Percentiles rank a stretch among this genome's conserved stretches.
phyloP scores from a whole-genome alignment of 2,329 filamentous ascomycete species.

The Penicillium sp. region DNA sequence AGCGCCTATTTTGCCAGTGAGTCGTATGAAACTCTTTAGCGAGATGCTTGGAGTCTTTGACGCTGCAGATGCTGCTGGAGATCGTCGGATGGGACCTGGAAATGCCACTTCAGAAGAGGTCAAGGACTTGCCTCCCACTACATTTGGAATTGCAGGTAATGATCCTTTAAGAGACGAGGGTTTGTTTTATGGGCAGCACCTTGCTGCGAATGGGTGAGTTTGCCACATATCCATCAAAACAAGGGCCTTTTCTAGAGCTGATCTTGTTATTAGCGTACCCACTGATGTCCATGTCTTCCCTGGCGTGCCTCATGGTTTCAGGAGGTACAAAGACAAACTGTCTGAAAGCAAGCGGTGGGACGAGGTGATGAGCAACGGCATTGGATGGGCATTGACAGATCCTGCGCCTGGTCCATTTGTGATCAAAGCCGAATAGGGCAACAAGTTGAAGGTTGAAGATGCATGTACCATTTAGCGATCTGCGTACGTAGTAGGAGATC shows the following conservation, averaged over 20 bases:
- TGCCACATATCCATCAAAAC: background rate
- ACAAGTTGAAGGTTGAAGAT: background rate
- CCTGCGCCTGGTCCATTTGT: constrained; percentile 21
- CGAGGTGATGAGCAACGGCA: constrained; percentile 29
- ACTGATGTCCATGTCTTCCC: constrained; percentile 51
- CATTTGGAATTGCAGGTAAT: constrained; percentile 47
- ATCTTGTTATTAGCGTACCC: constrained; percentile 42
- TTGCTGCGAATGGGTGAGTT: constrained; percentile 47
- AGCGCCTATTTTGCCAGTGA: constrained; percentile 52
- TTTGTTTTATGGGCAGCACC: constrained; percentile 46
- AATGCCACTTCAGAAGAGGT: constrained; percentile 34
- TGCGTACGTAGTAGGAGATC: background rate
- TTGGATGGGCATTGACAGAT: constrained; percentile 29
- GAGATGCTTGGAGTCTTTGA: constrained; percentile 25
- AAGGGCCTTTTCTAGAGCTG: background rate
- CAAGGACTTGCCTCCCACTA: constrained; percentile 45
- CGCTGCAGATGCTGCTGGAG: constrained; percentile 22
- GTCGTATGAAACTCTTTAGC: constrained; percentile 36
- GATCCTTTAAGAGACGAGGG: constrained; percentile 54
- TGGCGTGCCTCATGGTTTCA: constrained; percentile 56
- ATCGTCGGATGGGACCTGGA: constrained; percentile 45
- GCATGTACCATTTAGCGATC: background rate
- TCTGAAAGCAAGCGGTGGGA: constrained; percentile 32
- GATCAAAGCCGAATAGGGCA: constrained; percentile 20
- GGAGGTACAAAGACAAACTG: constrained; percentile 31